Evolutionary conservation across 306 rosid species (phyloP).

Genomic region (Cucumis hystrix): DNA sequence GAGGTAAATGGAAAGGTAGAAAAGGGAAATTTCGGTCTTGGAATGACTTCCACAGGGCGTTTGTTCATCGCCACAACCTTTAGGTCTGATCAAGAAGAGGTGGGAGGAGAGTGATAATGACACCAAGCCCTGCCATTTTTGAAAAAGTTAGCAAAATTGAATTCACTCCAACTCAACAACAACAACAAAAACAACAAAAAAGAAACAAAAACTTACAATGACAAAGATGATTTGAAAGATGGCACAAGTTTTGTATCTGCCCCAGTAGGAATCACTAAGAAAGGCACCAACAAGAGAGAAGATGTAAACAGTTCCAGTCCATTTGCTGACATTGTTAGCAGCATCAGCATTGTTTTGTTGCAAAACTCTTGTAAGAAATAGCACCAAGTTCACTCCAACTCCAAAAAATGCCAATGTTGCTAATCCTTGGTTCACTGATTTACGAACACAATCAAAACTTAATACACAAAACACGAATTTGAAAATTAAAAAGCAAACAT

Average conservation of each 20-base stretch:
- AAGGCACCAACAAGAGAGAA: constrained; percentile 88
- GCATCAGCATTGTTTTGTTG: constrained; percentile 69
- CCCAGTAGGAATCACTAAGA: constrained; percentile 91
- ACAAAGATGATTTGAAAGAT: constrained; percentile 72
- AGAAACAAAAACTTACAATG: constrained; percentile 26
- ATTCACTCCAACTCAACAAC: too few relatives aligned
- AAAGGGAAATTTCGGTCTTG: constrained; percentile 39
- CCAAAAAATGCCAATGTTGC: constrained; percentile 85
- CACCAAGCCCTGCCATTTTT: constrained; percentile 46
- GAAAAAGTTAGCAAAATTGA: background rate
- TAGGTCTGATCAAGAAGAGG: constrained; percentile 63
- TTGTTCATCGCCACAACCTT: constrained; percentile 54
- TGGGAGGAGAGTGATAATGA: constrained; percentile 60
- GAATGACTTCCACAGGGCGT: constrained; percentile 54
- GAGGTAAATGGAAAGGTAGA: constrained; percentile 77
- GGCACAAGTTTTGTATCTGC: constrained; percentile 78
- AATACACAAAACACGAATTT: background rate
- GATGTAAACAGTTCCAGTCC: constrained; percentile 86
- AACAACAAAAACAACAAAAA: too few relatives aligned
- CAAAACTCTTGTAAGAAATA: constrained; percentile 66
- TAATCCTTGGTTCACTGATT: constrained; percentile 74
- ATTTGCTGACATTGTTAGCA: constrained; percentile 76
- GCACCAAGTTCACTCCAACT: constrained; percentile 73
- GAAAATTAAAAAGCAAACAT: too few relatives aligned
- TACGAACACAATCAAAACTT: background rate